Evolutionary conservation across 257 asterid species (phyloP).

Genomic region (Gentiana dahurica): DNA sequence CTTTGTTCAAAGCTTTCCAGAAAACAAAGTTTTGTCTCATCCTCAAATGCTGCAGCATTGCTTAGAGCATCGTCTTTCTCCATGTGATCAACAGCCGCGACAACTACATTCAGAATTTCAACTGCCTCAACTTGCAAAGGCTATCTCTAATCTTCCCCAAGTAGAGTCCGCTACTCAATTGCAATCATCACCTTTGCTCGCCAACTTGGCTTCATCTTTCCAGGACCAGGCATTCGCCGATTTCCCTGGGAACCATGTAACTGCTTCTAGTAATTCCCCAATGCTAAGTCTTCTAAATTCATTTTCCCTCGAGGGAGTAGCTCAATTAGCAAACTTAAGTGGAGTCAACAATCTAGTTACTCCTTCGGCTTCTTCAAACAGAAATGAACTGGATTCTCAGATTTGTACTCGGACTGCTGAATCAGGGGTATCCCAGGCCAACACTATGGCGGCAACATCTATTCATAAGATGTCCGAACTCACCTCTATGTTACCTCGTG

Average conservation of each 20-base stretch:
- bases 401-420: conserved; percentile 44
- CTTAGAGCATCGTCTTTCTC: conserved; percentile 36
- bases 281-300: conserved; percentile 59
- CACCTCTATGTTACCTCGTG: conserved; percentile 54
- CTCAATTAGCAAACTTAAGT: conserved; percentile 33
- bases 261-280: conserved; percentile 37
- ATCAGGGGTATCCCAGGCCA: conserved; percentile 47
- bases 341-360: conserved; percentile 43
- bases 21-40: conserved; percentile 46
- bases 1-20: conserved; percentile 49
- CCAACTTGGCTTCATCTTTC: conserved; percentile 35
- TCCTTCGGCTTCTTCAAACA: conserved; percentile 56
- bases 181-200: conserved; percentile 43
- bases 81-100: conserved; percentile 38
- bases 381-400: conserved; percentile 64
- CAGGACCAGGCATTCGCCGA: conserved; percentile 58
- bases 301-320: conserved; percentile 49
- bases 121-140: conserved; percentile 39
- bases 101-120: conserved; percentile 39
- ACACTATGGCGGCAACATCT: conserved; percentile 29
- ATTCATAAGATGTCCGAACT: conserved; percentile 57
- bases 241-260: conserved; percentile 28
- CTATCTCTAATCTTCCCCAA: conserved; percentile 29
- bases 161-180: conserved; percentile 33
- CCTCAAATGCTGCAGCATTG: conserved; percentile 77